Evolutionary conservation across 148 eudicot species (phyloP).

Genomic region (Chenopodium formosanum): DNA sequence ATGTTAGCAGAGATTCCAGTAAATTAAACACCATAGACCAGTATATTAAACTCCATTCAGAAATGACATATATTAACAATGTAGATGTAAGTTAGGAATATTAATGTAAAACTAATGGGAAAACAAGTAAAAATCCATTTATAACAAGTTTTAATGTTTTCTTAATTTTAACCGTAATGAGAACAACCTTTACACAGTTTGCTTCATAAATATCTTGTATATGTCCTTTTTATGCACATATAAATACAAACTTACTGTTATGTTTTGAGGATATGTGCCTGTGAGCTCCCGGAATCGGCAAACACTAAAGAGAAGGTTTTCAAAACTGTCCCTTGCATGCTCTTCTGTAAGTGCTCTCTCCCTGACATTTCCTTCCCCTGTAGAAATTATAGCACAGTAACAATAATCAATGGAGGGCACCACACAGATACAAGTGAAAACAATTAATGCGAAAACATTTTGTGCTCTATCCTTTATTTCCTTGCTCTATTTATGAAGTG

Average conservation of each 20-base stretch:
- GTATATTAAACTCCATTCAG: neutral
- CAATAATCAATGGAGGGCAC: neutral
- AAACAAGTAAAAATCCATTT: no score
- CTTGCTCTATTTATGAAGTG: neutral
- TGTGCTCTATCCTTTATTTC: neutral
- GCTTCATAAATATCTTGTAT: neutral
- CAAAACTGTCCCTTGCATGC: slow-evolving; percentile 96
- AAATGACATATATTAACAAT: no score
- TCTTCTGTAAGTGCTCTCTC: slow-evolving; percentile 91
- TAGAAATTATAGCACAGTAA: slow-evolving; percentile 18
- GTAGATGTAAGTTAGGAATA: neutral
- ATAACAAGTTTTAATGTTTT: no score
- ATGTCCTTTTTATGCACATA: neutral
- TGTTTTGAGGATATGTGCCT: slow-evolving; percentile 81
- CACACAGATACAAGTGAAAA: neutral
- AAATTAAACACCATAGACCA: neutral
- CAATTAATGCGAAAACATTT: neutral
- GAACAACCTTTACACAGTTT: neutral
- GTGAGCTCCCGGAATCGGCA: slow-evolving; percentile 96
- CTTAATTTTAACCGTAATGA: neutral
- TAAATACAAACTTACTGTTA: slow-evolving; percentile 59
- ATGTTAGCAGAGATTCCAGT: neutral
- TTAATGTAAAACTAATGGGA: neutral
- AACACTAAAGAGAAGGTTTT: slow-evolving; percentile 90
- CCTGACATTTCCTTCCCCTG: slow-evolving; percentile 79